Conservation (phyloP, 257 asterid species). For the Solanum corneliomulleri region DNA sequence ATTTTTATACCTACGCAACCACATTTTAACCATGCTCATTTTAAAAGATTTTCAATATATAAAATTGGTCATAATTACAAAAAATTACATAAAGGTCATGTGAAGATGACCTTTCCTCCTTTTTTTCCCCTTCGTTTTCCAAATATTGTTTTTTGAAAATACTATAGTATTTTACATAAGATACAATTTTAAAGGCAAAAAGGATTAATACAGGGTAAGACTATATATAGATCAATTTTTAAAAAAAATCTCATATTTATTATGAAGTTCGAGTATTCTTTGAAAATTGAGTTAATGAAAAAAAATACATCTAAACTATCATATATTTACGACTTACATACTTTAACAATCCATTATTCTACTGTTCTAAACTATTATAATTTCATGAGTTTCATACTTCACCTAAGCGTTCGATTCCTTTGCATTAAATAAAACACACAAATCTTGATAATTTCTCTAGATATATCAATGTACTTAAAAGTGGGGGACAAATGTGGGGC, state of each 20-base stretch:
- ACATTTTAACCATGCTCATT: too few relatives aligned
- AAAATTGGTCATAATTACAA: neutral
- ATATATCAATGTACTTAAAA: neutral
- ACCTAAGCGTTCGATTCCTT: neutral
- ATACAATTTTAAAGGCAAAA: neutral
- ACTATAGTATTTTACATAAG: neutral
- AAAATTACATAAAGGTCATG: neutral
- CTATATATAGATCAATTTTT: too few relatives aligned
- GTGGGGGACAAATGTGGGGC: conserved; percentile 9
- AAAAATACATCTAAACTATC: neutral
- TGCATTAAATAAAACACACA: neutral
- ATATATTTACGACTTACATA: neutral
- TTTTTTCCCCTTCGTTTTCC: neutral
- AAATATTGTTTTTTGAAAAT: neutral
- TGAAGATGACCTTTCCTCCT: neutral
- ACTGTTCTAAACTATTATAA: fast-evolving
- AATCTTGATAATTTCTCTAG: neutral
- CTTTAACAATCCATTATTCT: too few relatives aligned
- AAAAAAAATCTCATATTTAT: neutral
- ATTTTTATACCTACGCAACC: too few relatives aligned
- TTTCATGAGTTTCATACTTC: neutral
- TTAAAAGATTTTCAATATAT: too few relatives aligned
- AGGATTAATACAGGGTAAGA: neutral
- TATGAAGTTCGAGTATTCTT: neutral
- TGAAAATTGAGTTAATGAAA: neutral